phyloP scores from a whole-genome alignment of 495 filamentous ascomycete genomes.

The Penicillium atrosanguineum region DNA sequence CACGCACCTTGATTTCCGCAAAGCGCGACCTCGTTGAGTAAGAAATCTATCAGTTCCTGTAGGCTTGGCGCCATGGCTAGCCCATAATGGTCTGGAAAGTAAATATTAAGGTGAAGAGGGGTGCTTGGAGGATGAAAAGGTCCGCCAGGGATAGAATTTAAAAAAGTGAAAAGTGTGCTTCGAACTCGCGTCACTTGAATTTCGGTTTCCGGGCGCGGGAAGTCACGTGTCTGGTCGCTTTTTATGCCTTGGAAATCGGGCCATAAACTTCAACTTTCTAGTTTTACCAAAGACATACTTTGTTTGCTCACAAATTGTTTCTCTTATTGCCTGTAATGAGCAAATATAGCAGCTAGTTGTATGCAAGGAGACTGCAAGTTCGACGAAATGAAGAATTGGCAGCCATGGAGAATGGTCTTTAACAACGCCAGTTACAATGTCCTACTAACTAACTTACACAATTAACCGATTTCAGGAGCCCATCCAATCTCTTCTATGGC shows the following conservation, averaged over 20 bases:
- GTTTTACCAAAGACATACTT: no score
- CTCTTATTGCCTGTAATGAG: no score
- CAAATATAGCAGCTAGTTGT: no score
- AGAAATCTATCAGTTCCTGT: slow-evolving; percentile 67
- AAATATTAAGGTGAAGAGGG: background rate
- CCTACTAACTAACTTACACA: no score
- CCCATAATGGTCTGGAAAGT: slow-evolving; percentile 14
- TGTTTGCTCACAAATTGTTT: no score
- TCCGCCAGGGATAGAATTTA: slow-evolving; percentile 18
- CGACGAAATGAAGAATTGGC: no score
- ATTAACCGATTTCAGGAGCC: slow-evolving; percentile 1
- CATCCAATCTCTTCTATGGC: slow-evolving; percentile 9
- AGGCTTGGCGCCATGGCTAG: slow-evolving; percentile 60
- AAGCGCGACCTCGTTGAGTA: slow-evolving; percentile 70
- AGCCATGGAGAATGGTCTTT: no score
- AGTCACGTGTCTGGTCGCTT: background rate
- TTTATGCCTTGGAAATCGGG: background rate
- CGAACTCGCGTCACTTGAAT: slow-evolving; percentile 34
- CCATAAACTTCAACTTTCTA: background rate
- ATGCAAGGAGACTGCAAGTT: no score
- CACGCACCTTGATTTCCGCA: slow-evolving; percentile 67
- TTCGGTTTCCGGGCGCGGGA: background rate
- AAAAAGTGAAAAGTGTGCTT: slow-evolving; percentile 29
- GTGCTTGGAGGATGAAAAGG: slow-evolving; percentile 4
- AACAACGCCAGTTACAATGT: no score